Percentiles rank a stretch among this genome's conserved stretches.
These are phyloP conservation scores for Noccaea bulbosa DNA, from an alignment of 345 rosid species.

Conservation along the genomic window DNA sequence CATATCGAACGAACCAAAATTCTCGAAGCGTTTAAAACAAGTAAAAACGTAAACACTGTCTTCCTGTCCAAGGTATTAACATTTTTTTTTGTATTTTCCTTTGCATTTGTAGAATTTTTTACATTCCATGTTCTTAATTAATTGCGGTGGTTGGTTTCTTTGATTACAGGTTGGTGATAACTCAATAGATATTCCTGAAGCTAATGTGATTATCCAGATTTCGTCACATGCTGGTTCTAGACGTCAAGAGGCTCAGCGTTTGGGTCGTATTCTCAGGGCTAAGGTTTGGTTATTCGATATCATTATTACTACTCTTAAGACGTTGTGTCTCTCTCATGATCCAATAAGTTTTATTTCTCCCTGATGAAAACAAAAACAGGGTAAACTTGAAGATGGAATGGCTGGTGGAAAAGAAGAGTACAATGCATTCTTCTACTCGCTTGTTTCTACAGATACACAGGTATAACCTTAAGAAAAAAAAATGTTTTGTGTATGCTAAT, in stretches of 20 bases:
- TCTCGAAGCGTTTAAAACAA: constrained; percentile 86
- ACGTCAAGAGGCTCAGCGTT: constrained; percentile 96
- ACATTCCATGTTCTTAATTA: constrained; percentile 17
- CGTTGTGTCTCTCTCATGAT: neutral
- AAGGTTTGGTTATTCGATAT: constrained; percentile 53
- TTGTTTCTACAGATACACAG: constrained; percentile 97
- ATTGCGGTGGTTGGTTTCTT: neutral
- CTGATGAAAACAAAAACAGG: too few species aligned
- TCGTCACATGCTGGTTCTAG: constrained; percentile 99
- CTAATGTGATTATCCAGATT: constrained; percentile 95
- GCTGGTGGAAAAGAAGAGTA: constrained; percentile 99
- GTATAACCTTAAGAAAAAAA: too few species aligned
- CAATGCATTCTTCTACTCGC: constrained; percentile 95
- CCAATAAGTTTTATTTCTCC: neutral
- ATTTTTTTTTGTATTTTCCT: too few species aligned
- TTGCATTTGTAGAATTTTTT: neutral
- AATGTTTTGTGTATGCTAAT: neutral
- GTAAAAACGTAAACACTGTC: constrained; percentile 77
- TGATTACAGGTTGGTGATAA: constrained; percentile 89
- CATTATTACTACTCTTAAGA: neutral
- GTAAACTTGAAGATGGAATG: constrained; percentile 93
- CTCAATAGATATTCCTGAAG: constrained; percentile 98
- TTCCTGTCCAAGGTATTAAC: constrained; percentile 78
- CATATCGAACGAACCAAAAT: constrained; percentile 96
- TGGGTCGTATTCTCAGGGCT: constrained; percentile 99